Base-by-base conservation (phyloP, 305 asterid genomes). In the Solanum hybrid region DNA sequence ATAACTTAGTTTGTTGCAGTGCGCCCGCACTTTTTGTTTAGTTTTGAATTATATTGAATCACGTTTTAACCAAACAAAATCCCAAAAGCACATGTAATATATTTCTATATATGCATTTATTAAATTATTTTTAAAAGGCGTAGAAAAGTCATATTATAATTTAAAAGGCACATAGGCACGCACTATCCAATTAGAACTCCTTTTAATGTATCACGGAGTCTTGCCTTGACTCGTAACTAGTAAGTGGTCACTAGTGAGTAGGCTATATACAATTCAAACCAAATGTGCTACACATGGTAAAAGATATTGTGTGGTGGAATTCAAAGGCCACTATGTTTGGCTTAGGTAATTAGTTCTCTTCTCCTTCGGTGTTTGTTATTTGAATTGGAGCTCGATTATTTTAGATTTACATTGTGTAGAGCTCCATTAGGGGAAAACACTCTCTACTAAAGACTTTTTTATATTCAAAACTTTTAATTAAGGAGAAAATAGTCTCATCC, bases 381-480 rank as follows among this genome's bases (percentile, higher is more conserved):
- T 57, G 2, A 17, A 17, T 57, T 6, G 4, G 0, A 7, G 0
- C 2, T 57, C 1, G 70, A 1, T 57, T 57, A 2, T 57, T 57
- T 57, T 57, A 1, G 9, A 17, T 17, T 3, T 17, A 7, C n/a
- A 1, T 57, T 6, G 24, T 51, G 20, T 51, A 51, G 1, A 51
- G 4, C 2, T 3, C 10, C 2, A 57, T 57, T 57, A 6, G 70
- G 0, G 4, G 0, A 8, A 57, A 57, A 17, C 2, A 1, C 24
- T 57, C 22, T 17, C 10, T 57, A 57, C 0, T 7, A 57, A 57
- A 0, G 10, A 57, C 0, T 17, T 57, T 17, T 57, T 57, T 7
- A 17, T 57, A 57, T 57, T 2, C 0, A 7, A 51, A 51, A 51
- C 4, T 51, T 51, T 1, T 51, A 2, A 17, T 51, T 51, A 17